A percentile compares a stretch with the other conserved stretches of the same genome.
Evolutionary conservation across 345 rosid genomes (phyloP).

Genomic region (Combretum micranthum): DNA sequence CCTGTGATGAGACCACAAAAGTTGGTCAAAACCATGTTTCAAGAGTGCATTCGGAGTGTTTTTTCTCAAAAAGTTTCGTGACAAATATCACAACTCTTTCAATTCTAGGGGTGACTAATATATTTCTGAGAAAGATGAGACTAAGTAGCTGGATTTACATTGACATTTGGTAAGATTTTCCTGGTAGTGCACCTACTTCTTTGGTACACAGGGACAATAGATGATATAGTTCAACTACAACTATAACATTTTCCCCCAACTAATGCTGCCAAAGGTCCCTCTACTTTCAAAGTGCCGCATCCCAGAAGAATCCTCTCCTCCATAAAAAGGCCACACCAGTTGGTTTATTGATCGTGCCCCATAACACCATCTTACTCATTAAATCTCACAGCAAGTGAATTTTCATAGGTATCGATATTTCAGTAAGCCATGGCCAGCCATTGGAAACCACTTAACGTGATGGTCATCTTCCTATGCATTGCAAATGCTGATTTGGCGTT

Average conservation of each 20-base stretch:
- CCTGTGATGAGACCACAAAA: too few species aligned
- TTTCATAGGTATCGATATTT: too few species aligned
- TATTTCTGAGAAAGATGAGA: not conserved
- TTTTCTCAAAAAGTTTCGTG: too few species aligned
- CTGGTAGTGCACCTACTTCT: not conserved
- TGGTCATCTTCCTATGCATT: constrained; percentile 3
- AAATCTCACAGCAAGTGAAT: not conserved
- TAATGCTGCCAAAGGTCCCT: not conserved
- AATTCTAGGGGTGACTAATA: too few species aligned
- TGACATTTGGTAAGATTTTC: not conserved
- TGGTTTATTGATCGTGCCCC: not conserved
- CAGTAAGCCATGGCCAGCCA: constrained; percentile 9
- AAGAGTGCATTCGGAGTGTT: too few species aligned
- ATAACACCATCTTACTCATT: not conserved
- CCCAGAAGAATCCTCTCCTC: not conserved
- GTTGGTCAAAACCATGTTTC: too few species aligned
- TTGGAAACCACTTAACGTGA: not conserved
- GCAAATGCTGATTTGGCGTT: not conserved
- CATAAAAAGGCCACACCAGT: constrained; percentile 2
- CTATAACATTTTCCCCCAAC: not conserved
- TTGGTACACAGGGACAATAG: not conserved
- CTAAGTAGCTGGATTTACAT: constrained; percentile 7
- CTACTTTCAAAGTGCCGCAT: not conserved
- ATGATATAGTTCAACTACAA: constrained; percentile 5
- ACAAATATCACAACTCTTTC: too few species aligned